phyloP scores from a whole-genome alignment of 176 grass and related monocot species.

The Puccinellia tenuiflora region DNA sequence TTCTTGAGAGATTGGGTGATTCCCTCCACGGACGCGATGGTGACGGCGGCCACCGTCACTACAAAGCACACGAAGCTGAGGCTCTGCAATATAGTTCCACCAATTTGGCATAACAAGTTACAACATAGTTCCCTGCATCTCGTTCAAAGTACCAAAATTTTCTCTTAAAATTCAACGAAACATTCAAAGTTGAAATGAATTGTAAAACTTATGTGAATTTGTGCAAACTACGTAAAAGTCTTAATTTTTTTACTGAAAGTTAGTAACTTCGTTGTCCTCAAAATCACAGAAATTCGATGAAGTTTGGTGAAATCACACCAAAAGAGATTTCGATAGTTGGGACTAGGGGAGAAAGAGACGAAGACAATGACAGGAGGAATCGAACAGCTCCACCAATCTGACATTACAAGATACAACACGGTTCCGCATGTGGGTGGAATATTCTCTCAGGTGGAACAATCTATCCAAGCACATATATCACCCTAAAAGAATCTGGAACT shows the following conservation, averaged over 20 bases:
- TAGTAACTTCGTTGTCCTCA: too few species aligned
- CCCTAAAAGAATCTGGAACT: too few species aligned
- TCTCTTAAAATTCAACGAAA: too few species aligned
- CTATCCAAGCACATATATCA: too few species aligned
- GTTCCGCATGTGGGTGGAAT: not conserved
- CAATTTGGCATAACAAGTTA: too few species aligned
- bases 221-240: not conserved
- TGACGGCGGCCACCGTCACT: slow-evolving; percentile 32
- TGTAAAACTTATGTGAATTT: not conserved
- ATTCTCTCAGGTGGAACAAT: not conserved
- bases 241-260: not conserved
- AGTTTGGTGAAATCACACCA: not conserved
- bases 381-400: not conserved
- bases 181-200: not conserved
- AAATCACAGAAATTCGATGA: not conserved
- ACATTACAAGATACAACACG: not conserved
- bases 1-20: slow-evolving; percentile 23
- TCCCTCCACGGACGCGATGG: slow-evolving; percentile 39
- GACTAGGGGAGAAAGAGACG: too few species aligned
- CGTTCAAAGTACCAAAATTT: too few species aligned
- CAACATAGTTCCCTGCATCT: too few species aligned
- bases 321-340: not conserved
- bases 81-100: slow-evolving; percentile 28
- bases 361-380: not conserved
- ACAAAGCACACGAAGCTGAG: slow-evolving; percentile 49